phyloP scores from a whole-genome alignment of 1,139 yeast species.

The Hemisphaericaspora xylofermentans region DNA sequence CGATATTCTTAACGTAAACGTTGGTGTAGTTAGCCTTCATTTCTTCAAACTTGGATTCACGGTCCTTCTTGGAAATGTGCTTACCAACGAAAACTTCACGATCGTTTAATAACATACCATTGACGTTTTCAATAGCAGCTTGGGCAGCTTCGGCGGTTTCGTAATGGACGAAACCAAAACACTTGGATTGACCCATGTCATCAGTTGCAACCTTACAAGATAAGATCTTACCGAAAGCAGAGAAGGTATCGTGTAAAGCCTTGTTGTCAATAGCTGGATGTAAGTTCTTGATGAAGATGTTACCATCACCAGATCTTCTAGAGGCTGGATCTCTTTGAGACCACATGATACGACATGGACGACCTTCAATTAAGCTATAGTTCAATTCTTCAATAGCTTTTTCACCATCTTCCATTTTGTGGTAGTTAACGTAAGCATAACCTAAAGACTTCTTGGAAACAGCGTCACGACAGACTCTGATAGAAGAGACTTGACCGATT shows the following conservation, averaged over 20 bases:
- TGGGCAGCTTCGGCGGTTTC: slow-evolving; percentile 91
- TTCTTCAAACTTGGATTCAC: slow-evolving; percentile 92
- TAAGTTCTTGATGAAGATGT: slow-evolving; percentile 96
- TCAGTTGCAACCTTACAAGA: slow-evolving; percentile 98
- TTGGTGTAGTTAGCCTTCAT: slow-evolving; percentile 93
- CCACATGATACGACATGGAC: slow-evolving; percentile 99
- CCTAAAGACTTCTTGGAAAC: slow-evolving; percentile 96
- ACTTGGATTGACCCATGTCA: slow-evolving; percentile 87
- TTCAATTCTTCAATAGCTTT: slow-evolving; percentile 94
- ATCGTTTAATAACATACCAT: slow-evolving; percentile 98
- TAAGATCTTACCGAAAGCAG: slow-evolving; percentile 93
- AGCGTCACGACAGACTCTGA: slow-evolving; percentile 99
- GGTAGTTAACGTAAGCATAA: slow-evolving; percentile 97
- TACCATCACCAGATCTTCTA: slow-evolving; percentile 96
- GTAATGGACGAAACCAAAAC: slow-evolving; percentile 97
- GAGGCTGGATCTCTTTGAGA: slow-evolving; percentile 98
- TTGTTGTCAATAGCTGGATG: slow-evolving; percentile 98
- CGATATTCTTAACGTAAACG: slow-evolving; percentile 90
- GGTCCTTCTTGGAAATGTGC: slow-evolving; percentile 90
- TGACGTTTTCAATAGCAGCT: slow-evolving; percentile 95
- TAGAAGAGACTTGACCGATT: slow-evolving; percentile 93
- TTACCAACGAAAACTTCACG: slow-evolving; percentile 95
- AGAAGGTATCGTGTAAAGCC: slow-evolving; percentile 96
- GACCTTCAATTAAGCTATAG: slow-evolving; percentile 92
- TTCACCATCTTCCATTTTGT: slow-evolving; percentile 86